Base-by-base conservation (phyloP, 1,139 yeast genomes). In the Saccharomyces hybrid region DNA sequence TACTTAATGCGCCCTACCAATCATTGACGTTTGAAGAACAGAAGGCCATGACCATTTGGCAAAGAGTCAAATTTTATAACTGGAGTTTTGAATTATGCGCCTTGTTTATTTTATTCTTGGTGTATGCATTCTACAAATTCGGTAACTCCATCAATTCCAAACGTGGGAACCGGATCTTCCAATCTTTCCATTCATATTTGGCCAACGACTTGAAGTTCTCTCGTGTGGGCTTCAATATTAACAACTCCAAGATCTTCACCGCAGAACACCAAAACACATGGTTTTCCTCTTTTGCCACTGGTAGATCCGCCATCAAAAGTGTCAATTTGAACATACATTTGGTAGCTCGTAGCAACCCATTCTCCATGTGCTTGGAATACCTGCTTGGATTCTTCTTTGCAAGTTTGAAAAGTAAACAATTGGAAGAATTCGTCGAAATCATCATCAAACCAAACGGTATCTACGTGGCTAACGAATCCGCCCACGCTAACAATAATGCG, bases 211-310 rank as follows among this genome's bases (percentile, higher is more conserved):
- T 66, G 41, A 86, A 90, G 69, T 93, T 93, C 67, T 82, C 77
- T 65, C 95, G 86, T 69, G 93, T 84, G 58, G 98, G 98, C 55
- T 83, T 83, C 51, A 57, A 63, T 49, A 70, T 74, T 49, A 67
- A 66, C 29, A 74, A 27, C 25, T 28, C 23, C 50, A 59, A 9
- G 59, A 57, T 53, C 41, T 59, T 51, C 73, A 61, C 78, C 78
- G 64, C 75, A 84, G 60, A 89, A 69, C 82, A 85, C 53, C 76
- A 86, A 49, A 86, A 88, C 66, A 78, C 81, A 57, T 66, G 72
- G 70, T 90, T 73, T 70, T 76, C 93, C 14, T 77, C 89, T 50
- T 93, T 88, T 70, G 96, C 97, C 48, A 80, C 96, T 55, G 99
- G 99, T 59, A 83, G 99, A 70, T 75, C 81, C 59, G 86, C 88